Conservation (phyloP, 2,329 filamentous ascomycete species). For the Alternaria viburni region DNA sequence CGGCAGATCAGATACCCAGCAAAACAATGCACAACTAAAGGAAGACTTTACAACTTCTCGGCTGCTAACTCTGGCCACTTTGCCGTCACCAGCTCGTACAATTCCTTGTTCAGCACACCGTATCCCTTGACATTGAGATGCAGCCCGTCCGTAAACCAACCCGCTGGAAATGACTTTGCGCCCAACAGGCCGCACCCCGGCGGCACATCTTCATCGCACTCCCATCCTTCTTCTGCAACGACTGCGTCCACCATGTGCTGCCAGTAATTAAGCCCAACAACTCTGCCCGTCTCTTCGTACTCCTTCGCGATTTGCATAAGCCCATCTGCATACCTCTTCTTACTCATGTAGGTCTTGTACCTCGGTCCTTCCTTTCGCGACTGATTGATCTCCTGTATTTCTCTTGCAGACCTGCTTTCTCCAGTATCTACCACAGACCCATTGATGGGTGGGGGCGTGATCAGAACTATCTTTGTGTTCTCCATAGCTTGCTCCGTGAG, state of each 20-base stretch:
- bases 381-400: constrained; percentile 7
- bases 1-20: constrained; percentile 19
- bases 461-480: constrained; percentile 46
- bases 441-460: constrained; percentile 49
- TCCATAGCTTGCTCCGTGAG: constrained; percentile 36
- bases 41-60: constrained; percentile 16
- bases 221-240: constrained; percentile 30
- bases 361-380: constrained; percentile 22
- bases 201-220: constrained; percentile 38
- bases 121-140: constrained; percentile 46
- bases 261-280: constrained; percentile 47
- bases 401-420: not conserved
- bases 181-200: constrained; percentile 46
- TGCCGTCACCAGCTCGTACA: constrained; percentile 27
- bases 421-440: constrained; percentile 14
- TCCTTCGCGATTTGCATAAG: constrained; percentile 45
- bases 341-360: constrained; percentile 47
- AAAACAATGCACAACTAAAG: not conserved
- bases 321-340: constrained; percentile 48
- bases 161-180: constrained; percentile 38
- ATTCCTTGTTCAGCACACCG: constrained; percentile 28
- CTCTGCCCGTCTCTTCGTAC: constrained; percentile 42
- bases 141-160: constrained; percentile 49
- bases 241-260: constrained; percentile 32
- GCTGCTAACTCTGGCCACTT: constrained; percentile 44